Conservation (phyloP, 2,329 filamentous ascomycete genomes). For the Aureobasidium subglaciale region DNA sequence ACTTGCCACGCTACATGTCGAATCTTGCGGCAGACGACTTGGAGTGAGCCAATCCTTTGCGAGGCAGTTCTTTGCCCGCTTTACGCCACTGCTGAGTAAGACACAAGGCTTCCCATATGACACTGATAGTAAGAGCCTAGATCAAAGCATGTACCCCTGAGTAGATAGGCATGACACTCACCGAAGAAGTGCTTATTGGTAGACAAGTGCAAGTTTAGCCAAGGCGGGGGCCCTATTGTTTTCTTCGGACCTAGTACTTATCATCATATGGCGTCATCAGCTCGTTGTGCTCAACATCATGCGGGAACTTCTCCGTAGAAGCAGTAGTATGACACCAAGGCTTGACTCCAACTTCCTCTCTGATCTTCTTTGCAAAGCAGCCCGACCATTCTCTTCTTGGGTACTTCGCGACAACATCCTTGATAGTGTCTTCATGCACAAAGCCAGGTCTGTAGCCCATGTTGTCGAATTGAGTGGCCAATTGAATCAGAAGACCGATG, state of each 20-base stretch:
- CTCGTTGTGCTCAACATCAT: slow-evolving; percentile 23
- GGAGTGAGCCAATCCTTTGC: too few species aligned
- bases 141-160: too few species aligned
- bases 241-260: neutral
- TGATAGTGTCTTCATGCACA: slow-evolving; percentile 21
- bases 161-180: neutral
- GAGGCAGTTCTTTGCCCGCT: too few species aligned
- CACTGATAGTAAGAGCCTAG: too few species aligned
- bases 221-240: too few species aligned
- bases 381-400: slow-evolving; percentile 23
- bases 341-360: slow-evolving; percentile 24
- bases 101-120: too few species aligned
- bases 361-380: slow-evolving; percentile 23
- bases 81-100: too few species aligned
- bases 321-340: slow-evolving; percentile 24
- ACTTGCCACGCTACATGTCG: too few species aligned
- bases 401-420: slow-evolving; percentile 22
- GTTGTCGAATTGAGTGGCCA: slow-evolving; percentile 26
- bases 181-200: too few species aligned
- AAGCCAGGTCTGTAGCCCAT: slow-evolving; percentile 24
- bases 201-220: too few species aligned
- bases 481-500: slow-evolving; percentile 23
- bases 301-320: slow-evolving; percentile 19
- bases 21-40: too few species aligned
- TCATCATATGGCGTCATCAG: slow-evolving; percentile 24